Evolutionary conservation across 2,329 filamentous ascomycete species (phyloP).

Genomic region (Pseudogymnoascus sp.): DNA sequence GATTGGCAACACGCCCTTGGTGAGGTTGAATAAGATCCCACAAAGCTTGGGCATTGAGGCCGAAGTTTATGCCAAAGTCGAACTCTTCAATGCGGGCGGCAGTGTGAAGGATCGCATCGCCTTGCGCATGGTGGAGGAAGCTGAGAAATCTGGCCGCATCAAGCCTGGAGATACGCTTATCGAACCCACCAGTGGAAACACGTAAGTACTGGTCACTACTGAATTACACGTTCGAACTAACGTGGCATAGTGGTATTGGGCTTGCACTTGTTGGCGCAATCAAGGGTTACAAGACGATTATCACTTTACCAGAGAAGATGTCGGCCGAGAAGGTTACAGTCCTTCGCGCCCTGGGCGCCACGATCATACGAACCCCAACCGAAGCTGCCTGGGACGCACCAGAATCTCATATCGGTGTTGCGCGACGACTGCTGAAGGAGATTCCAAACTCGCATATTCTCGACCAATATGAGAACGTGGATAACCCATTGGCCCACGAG

Average conservation of each 20-base stretch:
- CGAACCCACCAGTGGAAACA: slow-evolving; percentile 96
- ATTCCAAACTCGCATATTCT: slow-evolving; percentile 95
- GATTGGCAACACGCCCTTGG: slow-evolving; percentile 93
- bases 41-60: slow-evolving; percentile 83
- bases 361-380: slow-evolving; percentile 94
- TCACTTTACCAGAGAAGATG: slow-evolving; percentile 99
- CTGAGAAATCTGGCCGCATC: slow-evolving; percentile 83
- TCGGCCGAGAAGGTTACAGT: slow-evolving; percentile 96
- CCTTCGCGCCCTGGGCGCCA: slow-evolving; percentile 83
- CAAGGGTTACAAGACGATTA: slow-evolving; percentile 97
- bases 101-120: slow-evolving; percentile 95
- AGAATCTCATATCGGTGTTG: slow-evolving; percentile 95
- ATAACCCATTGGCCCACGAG: slow-evolving; percentile 93
- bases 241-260: slow-evolving; percentile 62
- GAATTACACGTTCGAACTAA: not conserved
- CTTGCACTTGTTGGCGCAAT: slow-evolving; percentile 88
- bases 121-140: slow-evolving; percentile 93
- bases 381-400: slow-evolving; percentile 91
- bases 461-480: slow-evolving; percentile 85
- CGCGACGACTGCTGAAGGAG: slow-evolving; percentile 81
- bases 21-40: slow-evolving; percentile 86
- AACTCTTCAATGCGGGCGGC: slow-evolving; percentile 89
- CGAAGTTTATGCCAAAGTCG: slow-evolving; percentile 82
- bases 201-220: slow-evolving; percentile 36
- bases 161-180: slow-evolving; percentile 96